Evolutionary conservation across 805 yeast genomes (phyloP).

Genomic region (Spathaspora gorwiae): DNA sequence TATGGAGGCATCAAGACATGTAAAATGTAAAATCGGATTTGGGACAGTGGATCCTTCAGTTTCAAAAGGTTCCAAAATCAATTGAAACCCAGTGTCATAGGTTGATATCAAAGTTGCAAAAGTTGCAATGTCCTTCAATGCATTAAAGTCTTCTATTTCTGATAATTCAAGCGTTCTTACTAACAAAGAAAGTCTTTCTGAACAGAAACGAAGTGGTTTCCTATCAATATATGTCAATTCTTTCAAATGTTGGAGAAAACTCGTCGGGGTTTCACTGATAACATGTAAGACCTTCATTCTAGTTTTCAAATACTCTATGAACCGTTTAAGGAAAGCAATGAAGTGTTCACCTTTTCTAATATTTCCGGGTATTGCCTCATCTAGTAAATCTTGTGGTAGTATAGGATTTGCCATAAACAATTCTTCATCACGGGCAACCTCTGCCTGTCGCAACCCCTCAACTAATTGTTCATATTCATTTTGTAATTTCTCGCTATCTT

Average conservation of each 20-base stretch:
- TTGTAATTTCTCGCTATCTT: conserved; percentile 79
- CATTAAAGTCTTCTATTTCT: conserved; percentile 87
- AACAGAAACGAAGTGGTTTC: conserved; percentile 87
- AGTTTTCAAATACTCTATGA: conserved; percentile 90
- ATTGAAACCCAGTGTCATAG: conserved; percentile 86
- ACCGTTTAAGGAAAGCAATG: conserved; percentile 84
- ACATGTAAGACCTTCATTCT: conserved; percentile 97
- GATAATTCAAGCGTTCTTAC: conserved; percentile 85
- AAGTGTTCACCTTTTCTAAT: conserved; percentile 97
- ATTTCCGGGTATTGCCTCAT: conserved; percentile 96
- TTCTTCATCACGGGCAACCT: conserved; percentile 57
- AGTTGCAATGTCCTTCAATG: conserved; percentile 91
- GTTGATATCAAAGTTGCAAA: conserved; percentile 96
- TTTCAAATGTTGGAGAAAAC: conserved; percentile 87
- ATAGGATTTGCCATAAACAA: conserved; percentile 83
- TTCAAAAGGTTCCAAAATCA: conserved; percentile 93
- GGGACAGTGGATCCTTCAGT: conserved; percentile 93
- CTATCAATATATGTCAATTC: conserved; percentile 89
- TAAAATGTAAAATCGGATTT: conserved; percentile 87
- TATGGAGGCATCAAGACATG: conserved; percentile 95
- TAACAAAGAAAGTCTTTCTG: conserved; percentile 82
- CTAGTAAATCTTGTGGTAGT: conserved; percentile 75
- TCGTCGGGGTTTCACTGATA: conserved; percentile 94
- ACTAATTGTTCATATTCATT: conserved; percentile 90
- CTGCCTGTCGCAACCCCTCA: conserved; percentile 81